Evolutionary conservation across 208 protist genomes (phyloP).

Genomic region (Lotmaria passim): DNA sequence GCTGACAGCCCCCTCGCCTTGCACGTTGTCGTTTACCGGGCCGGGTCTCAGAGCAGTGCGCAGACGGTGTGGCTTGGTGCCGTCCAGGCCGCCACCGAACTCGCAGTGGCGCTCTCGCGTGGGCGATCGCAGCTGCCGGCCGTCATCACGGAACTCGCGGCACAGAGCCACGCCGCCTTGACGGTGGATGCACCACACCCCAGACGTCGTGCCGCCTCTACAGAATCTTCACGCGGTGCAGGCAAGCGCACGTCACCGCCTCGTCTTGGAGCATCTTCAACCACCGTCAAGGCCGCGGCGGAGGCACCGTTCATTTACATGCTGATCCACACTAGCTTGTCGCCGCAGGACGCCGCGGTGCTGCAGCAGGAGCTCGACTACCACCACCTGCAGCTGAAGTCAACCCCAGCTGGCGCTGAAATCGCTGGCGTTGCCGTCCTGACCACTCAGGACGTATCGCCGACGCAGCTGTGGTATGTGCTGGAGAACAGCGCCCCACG

Average conservation of each 20-base stretch:
- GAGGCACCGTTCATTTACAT: slow-evolving; percentile 18
- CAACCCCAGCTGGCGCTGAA: slow-evolving; percentile 22
- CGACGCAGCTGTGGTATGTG: slow-evolving; percentile 25
- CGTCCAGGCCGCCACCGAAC: slow-evolving; percentile 26
- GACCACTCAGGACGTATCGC: slow-evolving; percentile 23
- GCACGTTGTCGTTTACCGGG: slow-evolving; percentile 34
- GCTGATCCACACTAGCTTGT: slow-evolving; percentile 32
- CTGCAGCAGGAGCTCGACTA: slow-evolving; percentile 33
- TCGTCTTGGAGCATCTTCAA: not conserved
- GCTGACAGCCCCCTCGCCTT: not conserved
- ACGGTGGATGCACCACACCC: not conserved
- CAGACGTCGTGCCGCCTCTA: not conserved
- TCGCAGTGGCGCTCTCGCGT: slow-evolving; percentile 11
- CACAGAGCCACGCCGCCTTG: not conserved
- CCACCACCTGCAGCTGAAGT: slow-evolving; percentile 22
- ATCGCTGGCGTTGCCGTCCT: slow-evolving; percentile 26
- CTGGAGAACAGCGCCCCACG: slow-evolving; percentile 11
- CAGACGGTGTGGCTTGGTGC: slow-evolving; percentile 26
- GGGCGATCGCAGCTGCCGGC: slow-evolving; percentile 21
- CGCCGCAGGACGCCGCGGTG: slow-evolving; percentile 26
- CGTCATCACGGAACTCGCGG: slow-evolving; percentile 16
- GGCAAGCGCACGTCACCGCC: too few species aligned
- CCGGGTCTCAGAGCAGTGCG: slow-evolving; percentile 22
- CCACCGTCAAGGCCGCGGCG: not conserved
- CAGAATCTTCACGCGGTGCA: too few species aligned